Percentiles rank a stretch among this genome's conserved stretches.
These are phyloP conservation scores for Suillus discolor DNA, from an alignment of 768 basidiomycete genomes.

Conservation along the genomic window DNA sequence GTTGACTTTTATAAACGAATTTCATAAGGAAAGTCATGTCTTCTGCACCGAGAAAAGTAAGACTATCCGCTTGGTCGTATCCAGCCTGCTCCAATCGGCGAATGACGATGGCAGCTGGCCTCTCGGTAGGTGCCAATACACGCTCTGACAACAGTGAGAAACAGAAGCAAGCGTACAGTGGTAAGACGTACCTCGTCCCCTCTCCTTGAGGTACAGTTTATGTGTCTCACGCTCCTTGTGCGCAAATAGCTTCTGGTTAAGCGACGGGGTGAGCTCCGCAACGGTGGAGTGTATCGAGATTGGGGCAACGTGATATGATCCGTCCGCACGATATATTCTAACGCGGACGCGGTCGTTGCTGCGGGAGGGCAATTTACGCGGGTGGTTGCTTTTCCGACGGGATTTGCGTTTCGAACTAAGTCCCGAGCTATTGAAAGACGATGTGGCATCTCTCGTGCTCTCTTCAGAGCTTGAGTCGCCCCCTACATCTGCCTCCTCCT, in stretches of 20 bases:
- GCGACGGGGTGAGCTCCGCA: slow-evolving; percentile 57
- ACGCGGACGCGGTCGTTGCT: slow-evolving; percentile 50
- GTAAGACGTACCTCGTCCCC: slow-evolving; percentile 64
- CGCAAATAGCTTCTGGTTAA: slow-evolving; percentile 59
- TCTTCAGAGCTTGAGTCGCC: slow-evolving; percentile 48
- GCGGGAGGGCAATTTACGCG: slow-evolving; percentile 21
- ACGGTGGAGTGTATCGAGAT: slow-evolving; percentile 70
- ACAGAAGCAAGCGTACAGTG: background rate
- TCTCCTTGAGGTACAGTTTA: slow-evolving; percentile 73
- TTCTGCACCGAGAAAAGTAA: slow-evolving; percentile 75
- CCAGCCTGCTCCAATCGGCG: slow-evolving; percentile 88
- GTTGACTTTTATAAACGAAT: slow-evolving; percentile 85
- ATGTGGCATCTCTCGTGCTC: slow-evolving; percentile 21
- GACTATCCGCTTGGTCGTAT: slow-evolving; percentile 78
- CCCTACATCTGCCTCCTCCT: slow-evolving; percentile 36
- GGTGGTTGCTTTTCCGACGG: slow-evolving; percentile 27
- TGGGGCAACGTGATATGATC: slow-evolving; percentile 68
- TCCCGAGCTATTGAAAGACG: slow-evolving; percentile 14
- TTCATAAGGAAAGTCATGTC: slow-evolving; percentile 85
- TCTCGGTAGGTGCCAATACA: slow-evolving; percentile 76
- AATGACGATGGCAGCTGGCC: slow-evolving; percentile 82
- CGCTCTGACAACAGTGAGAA: slow-evolving; percentile 58
- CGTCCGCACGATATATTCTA: slow-evolving; percentile 77
- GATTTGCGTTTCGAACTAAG: slow-evolving; percentile 20
- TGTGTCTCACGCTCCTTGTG: slow-evolving; percentile 59